phyloP scores from a whole-genome alignment of 306 rosid genomes.

The Sophora flavescens region DNA sequence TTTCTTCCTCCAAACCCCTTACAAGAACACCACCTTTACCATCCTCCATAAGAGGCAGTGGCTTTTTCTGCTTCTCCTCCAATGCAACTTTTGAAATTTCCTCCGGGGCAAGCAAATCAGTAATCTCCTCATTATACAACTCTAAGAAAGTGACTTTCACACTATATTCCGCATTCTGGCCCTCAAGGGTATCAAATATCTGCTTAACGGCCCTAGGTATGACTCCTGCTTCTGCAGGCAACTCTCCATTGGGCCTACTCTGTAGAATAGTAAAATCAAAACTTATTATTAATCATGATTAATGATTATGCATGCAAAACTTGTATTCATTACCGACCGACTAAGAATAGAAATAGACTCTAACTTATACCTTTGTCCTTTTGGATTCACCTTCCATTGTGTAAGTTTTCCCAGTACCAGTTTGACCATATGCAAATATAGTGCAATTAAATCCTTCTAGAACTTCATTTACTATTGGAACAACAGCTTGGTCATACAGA shows the following conservation, averaged over 20 bases:
- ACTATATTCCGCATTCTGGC: conserved; percentile 95
- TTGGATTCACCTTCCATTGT: conserved; percentile 99
- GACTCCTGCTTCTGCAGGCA: conserved; percentile 93
- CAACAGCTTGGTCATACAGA: conserved; percentile 75
- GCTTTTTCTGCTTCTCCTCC: conserved; percentile 94
- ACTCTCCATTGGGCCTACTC: conserved; percentile 90
- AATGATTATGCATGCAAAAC: neutral
- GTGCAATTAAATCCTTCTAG: conserved; percentile 95
- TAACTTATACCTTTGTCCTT: conserved; percentile 72
- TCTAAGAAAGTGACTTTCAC: conserved; percentile 95
- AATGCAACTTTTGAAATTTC: conserved; percentile 68
- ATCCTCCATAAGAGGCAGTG: conserved; percentile 95
- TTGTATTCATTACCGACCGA: neutral
- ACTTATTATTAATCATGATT: conserved; percentile 6
- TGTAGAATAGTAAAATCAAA: conserved; percentile 39
- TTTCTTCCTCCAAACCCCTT: conserved; percentile 93
- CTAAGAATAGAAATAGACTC: neutral
- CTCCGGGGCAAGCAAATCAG: conserved; percentile 95
- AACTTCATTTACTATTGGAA: conserved; percentile 88
- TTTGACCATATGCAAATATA: conserved; percentile 95
- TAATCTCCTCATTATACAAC: conserved; percentile 92
- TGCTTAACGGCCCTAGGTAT: conserved; percentile 95
- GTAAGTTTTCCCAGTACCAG: conserved; percentile 92
- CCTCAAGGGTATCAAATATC: conserved; percentile 92
- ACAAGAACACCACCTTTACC: conserved; percentile 99